A percentile compares a stretch with the other conserved stretches of the same genome.
phyloP scores from a whole-genome alignment of 1,284 basidiomycete species.

The Tausonia pullulans region DNA sequence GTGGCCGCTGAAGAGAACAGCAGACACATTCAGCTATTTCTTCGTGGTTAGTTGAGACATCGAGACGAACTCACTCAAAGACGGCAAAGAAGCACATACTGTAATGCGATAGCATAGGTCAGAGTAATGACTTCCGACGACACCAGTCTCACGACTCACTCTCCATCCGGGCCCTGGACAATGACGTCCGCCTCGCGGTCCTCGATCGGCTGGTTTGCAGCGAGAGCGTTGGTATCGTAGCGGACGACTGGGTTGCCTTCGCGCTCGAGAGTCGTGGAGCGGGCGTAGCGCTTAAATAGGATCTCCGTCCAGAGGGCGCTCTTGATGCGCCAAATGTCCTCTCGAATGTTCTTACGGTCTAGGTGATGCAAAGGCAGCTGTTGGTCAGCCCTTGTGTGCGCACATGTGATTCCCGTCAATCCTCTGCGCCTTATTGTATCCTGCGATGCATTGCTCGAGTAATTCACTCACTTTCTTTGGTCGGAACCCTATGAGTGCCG shows the following conservation, averaged over 20 bases:
- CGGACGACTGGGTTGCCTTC: conserved; percentile 5
- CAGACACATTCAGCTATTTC: conserved; percentile 49
- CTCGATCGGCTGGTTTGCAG: conserved; percentile 82
- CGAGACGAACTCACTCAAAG: conserved; percentile 1
- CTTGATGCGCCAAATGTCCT: conserved; percentile 8
- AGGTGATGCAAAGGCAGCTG: not conserved
- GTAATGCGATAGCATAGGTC: not conserved
- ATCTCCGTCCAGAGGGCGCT: not conserved
- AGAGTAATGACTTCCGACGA: not conserved
- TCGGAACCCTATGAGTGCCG: not conserved
- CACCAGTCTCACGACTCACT: not conserved
- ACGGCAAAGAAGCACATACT: conserved; percentile 16
- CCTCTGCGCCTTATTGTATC: no score
- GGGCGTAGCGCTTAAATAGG: not conserved
- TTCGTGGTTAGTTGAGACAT: conserved; percentile 3
- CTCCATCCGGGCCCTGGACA: conserved; percentile 39
- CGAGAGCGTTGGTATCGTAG: conserved; percentile 56
- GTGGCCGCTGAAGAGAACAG: conserved; percentile 91
- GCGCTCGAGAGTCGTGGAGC: not conserved
- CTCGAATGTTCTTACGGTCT: conserved; percentile 5
- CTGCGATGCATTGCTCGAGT: no score
- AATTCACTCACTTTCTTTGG: not conserved
- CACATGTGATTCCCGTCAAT: no score
- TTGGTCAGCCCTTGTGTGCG: no score
- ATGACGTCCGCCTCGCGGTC: conserved; percentile 68